Base-by-base conservation (phyloP, 495 filamentous ascomycete species). In the Podospora fimiseda region DNA sequence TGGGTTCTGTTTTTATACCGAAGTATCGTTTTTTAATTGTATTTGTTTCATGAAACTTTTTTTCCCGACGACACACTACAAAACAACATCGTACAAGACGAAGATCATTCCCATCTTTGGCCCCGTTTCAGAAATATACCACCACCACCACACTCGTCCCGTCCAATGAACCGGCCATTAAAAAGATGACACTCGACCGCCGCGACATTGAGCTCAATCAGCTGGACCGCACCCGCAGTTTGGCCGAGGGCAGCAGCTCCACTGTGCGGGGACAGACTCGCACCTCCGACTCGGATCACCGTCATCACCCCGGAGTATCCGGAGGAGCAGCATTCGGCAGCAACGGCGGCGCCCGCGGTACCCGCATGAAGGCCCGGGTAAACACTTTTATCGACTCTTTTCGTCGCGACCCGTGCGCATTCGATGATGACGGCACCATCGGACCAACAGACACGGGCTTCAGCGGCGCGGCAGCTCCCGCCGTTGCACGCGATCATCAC, bases 331-430 rank as follows among this genome's bases (percentile, higher is more conserved):
- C n/a, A n/a, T n/a, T n/a, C n/a, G n/a, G n/a, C n/a, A n/a, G n/a
- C n/a, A n/a, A n/a, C n/a, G n/a, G n/a, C n/a, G n/a, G n/a, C n/a
- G 14, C 8, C n/a, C 21, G 30, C 56, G 58, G 38, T 22, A 36
- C 43, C 11, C 49, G 42, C 20, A 21, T 61, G 8, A 52, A 58
- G 18, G 48, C 52, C 36, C 22, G 21, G 1, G 4, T 59, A 20
- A n/a, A 37, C 42, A 42, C 51, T 51, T 65, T 65, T 48, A 55
- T 67, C 43, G 62, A 67, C 58, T 58, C 62, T 0, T 67, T 67
- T 48, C 62, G 62, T 6, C 64, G 62, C 37, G 51, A 61, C 41
- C 23, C 53, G 6, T 48, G 50, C 43, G 44, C 36, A 9, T 37
- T 50, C 21, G 16, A 36, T 13, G 14, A 43, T 33, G 14, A 9